phyloP scores from a whole-genome alignment of 2,329 filamentous ascomycete species.

The Stemphylium vesicarium region DNA sequence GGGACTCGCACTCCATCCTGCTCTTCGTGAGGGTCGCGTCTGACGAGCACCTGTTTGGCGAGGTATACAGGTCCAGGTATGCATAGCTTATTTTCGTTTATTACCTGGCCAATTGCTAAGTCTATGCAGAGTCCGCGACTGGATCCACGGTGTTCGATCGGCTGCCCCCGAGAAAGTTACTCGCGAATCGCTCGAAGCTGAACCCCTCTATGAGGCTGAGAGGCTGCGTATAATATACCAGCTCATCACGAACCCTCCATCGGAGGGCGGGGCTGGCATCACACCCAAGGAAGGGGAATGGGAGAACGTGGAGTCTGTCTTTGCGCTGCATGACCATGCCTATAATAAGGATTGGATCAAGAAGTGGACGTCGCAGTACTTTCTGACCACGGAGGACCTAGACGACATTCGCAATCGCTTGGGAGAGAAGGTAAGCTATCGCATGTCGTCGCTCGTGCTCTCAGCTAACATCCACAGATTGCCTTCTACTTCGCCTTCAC shows the following conservation, averaged over 20 bases:
- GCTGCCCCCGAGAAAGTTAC: conserved; percentile 78
- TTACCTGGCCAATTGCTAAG: not conserved
- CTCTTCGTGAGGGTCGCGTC: conserved; percentile 84
- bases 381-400: conserved; percentile 56
- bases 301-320: conserved; percentile 58
- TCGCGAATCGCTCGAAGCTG: conserved; percentile 68
- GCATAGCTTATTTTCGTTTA: not conserved
- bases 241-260: conserved; percentile 61
- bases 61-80: conserved; percentile 81
- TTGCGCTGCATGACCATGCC: conserved; percentile 58
- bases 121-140: conserved; percentile 77
- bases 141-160: conserved; percentile 86
- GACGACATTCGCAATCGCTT: conserved; percentile 59
- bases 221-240: conserved; percentile 86
- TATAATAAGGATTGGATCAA: conserved; percentile 62
- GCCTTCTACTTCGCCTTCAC: conserved; percentile 97
- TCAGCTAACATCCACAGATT: conserved; percentile 58
- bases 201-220: conserved; percentile 87
- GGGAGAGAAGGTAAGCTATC: conserved; percentile 52
- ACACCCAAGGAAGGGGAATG: conserved; percentile 59
- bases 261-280: conserved; percentile 58
- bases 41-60: conserved; percentile 73
- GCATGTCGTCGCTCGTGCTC: too few relatives aligned
- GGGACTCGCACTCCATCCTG: conserved; percentile 75
- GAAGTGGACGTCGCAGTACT: conserved; percentile 57